A percentile compares a stretch with the other conserved stretches of the same genome.
phyloP scores from a whole-genome alignment of 208 protist genomes.

The Trypanosoma scelopori region DNA sequence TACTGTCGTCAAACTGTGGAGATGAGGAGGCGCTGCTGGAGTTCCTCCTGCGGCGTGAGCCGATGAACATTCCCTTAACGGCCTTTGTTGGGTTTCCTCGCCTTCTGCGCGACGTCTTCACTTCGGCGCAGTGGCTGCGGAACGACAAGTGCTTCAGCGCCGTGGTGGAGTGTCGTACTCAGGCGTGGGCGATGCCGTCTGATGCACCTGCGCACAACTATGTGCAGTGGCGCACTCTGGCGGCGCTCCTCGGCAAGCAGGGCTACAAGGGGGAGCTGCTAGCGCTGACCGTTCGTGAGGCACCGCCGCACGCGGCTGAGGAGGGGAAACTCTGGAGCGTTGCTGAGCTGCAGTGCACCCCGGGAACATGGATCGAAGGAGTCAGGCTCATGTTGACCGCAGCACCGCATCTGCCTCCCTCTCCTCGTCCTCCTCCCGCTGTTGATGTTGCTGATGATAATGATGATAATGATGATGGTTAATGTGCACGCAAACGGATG shows the following conservation, averaged over 20 bases:
- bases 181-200: constrained; percentile 9
- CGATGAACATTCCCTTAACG: constrained; percentile 66
- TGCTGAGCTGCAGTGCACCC: constrained; percentile 25
- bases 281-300: constrained; percentile 32
- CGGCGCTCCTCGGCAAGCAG: constrained; percentile 32
- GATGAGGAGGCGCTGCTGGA: constrained; percentile 62
- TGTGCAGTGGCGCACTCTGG: constrained; percentile 59
- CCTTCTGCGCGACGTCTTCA: constrained; percentile 63
- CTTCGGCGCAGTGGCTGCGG: constrained; percentile 48
- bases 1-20: constrained; percentile 58
- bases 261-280: constrained; percentile 58
- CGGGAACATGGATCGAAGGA: constrained; percentile 14
- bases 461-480: background rate
- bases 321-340: constrained; percentile 32
- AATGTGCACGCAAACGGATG: no score
- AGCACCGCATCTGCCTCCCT: background rate
- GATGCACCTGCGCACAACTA: constrained; percentile 25
- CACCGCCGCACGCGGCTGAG: constrained; percentile 1
- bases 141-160: constrained; percentile 54
- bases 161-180: constrained; percentile 38
- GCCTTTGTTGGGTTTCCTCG: constrained; percentile 65
- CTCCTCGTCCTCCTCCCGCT: background rate
- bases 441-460: background rate
- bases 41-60: constrained; percentile 66
- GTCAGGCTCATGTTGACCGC: constrained; percentile 13